Evolutionary conservation across 108 stramenopile species (phyloP).

Genomic region (Discostella stelligeroides): DNA sequence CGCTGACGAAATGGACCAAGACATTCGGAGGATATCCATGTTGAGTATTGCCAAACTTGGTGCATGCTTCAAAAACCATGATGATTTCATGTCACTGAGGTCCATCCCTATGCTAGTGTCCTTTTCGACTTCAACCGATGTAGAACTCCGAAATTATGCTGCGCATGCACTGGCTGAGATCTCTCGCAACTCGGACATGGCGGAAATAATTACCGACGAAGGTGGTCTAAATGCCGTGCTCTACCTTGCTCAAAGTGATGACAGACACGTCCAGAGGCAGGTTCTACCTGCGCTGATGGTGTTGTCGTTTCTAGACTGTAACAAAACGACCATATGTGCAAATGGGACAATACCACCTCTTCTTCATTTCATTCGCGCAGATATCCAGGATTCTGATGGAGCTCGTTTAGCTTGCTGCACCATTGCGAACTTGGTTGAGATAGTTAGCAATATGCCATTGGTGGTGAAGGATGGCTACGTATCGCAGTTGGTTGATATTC

Average conservation of each 20-base stretch:
- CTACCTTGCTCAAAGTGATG: constrained; percentile 77
- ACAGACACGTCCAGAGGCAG: constrained; percentile 70
- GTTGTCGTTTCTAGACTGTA: constrained; percentile 77
- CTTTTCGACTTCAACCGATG: constrained; percentile 70
- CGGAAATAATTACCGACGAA: constrained; percentile 71
- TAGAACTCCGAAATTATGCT: constrained; percentile 80
- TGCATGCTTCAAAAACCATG: constrained; percentile 69
- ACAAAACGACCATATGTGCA: constrained; percentile 73
- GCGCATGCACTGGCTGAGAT: constrained; percentile 82
- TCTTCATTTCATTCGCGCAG: constrained; percentile 40
- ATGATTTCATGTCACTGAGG: constrained; percentile 69
- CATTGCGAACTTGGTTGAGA: constrained; percentile 82
- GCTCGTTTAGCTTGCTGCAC: constrained; percentile 76
- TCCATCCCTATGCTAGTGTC: constrained; percentile 81
- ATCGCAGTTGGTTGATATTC: constrained; percentile 62
- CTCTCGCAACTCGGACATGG: constrained; percentile 76
- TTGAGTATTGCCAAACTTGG: constrained; percentile 83
- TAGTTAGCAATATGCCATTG: constrained; percentile 66
- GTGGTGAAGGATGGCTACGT: constrained; percentile 66
- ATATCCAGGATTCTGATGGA: constrained; percentile 20
- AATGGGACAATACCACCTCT: constrained; percentile 76
- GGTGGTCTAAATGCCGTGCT: constrained; percentile 86
- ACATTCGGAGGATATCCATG: constrained; percentile 77
- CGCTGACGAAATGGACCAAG: constrained; percentile 73
- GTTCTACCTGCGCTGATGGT: constrained; percentile 79